Conservation (phyloP, 108 stramenopile species). For the Aurantiochytrium sp. region DNA sequence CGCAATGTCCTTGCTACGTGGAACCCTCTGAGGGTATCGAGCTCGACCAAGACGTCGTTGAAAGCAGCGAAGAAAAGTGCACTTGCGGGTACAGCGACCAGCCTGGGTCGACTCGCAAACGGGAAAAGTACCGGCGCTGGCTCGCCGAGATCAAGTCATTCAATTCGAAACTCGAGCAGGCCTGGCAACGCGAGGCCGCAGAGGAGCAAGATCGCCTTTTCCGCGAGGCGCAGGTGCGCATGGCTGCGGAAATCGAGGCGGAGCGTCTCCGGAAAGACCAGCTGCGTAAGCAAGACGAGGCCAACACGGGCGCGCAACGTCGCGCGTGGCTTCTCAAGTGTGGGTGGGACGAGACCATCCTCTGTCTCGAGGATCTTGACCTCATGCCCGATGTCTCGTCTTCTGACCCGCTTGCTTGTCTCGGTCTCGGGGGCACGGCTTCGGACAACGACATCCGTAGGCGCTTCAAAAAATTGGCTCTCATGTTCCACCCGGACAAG, state of each 20-base stretch:
- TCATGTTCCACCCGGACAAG: slow-evolving; percentile 14
- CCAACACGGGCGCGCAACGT: neutral
- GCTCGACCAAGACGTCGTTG: neutral
- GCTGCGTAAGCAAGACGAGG: neutral
- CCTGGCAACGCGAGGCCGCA: neutral
- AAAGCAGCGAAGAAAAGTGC: neutral
- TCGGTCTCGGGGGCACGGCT: neutral
- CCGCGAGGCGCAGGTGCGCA: neutral
- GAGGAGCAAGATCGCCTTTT: slow-evolving; percentile 13
- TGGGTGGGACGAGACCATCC: neutral
- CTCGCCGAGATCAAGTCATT: neutral
- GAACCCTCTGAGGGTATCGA: too few relatives aligned
- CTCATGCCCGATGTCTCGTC: neutral
- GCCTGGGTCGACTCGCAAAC: neutral
- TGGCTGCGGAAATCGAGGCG: neutral
- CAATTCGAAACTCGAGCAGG: neutral
- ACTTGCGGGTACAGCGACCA: too few relatives aligned
- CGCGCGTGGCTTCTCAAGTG: neutral
- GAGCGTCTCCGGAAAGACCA: neutral
- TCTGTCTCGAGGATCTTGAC: neutral
- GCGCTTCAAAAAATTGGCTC: neutral
- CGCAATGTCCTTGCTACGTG: too few relatives aligned
- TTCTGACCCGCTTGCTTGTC: neutral
- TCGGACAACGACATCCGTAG: neutral
- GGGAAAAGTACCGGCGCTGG: neutral